Percentiles rank a stretch among this genome's conserved stretches.
Conservation (phyloP, 2,329 filamentous ascomycete species). For the Bisporella sp. region DNA sequence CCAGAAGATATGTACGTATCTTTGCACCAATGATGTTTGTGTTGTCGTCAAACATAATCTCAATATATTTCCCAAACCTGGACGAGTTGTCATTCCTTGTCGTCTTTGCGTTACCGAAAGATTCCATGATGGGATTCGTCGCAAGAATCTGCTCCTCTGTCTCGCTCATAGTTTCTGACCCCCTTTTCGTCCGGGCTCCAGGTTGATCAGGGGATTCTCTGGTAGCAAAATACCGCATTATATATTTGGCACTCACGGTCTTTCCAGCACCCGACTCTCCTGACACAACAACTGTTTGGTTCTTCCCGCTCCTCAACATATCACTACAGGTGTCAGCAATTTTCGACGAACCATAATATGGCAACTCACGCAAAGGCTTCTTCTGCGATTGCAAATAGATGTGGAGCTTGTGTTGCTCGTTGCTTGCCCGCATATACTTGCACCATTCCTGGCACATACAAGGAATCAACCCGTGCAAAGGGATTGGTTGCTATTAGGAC, state of each 20-base stretch:
- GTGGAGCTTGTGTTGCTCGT: conserved; percentile 90
- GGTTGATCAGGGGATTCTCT: conserved; percentile 89
- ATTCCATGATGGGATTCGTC: conserved; percentile 99
- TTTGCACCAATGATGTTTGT: conserved; percentile 97
- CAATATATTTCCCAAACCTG: conserved; percentile 98
- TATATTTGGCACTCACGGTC: conserved; percentile 98
- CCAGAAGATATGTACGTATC: conserved; percentile 91
- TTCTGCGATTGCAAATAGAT: conserved; percentile 97
- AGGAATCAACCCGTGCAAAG: conserved; percentile 92
- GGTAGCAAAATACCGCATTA: conserved; percentile 99
- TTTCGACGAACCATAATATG: background rate
- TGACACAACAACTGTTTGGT: conserved; percentile 98
- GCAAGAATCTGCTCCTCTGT: conserved; percentile 98
- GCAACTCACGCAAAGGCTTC: conserved; percentile 85
- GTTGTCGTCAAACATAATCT: conserved; percentile 96
- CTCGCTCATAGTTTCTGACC: conserved; percentile 82
- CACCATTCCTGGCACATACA: conserved; percentile 99
- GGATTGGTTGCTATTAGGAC: conserved; percentile 98
- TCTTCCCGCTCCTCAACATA: conserved; percentile 92
- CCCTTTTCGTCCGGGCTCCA: conserved; percentile 66
- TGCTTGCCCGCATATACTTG: conserved; percentile 98
- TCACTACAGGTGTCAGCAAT: conserved; percentile 57
- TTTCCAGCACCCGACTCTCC: conserved; percentile 98
- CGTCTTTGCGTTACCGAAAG: conserved; percentile 99
- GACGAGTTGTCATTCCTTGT: conserved; percentile 99